These are phyloP conservation scores for Exidia glandulosa DNA, from an alignment of 768 basidiomycete species.

Conservation along the genomic window DNA sequence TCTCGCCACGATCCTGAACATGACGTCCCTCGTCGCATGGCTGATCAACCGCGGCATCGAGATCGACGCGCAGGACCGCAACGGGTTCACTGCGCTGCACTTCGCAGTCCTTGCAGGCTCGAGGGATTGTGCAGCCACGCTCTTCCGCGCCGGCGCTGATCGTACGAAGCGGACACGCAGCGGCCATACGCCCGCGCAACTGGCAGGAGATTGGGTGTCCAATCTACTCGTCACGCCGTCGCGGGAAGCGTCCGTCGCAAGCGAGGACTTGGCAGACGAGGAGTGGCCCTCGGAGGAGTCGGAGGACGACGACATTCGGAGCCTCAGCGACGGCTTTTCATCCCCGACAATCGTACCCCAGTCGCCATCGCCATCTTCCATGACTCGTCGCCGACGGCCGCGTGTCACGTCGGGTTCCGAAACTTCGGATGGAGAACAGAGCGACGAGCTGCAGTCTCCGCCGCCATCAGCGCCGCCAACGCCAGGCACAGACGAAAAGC, in stretches of 20 bases:
- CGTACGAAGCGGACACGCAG: conserved; percentile 55
- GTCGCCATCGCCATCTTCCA: background rate
- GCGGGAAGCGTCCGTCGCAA: background rate
- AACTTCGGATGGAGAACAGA: conserved; percentile 1
- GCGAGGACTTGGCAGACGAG: background rate
- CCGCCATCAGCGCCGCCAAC: background rate
- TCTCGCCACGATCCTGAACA: conserved; percentile 70
- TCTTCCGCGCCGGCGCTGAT: conserved; percentile 73
- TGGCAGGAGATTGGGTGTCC: conserved; percentile 1
- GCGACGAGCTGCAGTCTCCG: background rate
- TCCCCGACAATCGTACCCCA: background rate
- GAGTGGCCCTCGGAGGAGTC: background rate
- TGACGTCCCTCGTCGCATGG: conserved; percentile 56
- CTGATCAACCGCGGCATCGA: conserved; percentile 65
- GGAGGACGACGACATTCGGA: conserved; percentile 20
- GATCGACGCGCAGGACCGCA: conserved; percentile 74
- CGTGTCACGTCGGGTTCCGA: background rate
- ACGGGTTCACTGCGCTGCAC: conserved; percentile 84
- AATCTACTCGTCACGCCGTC: background rate
- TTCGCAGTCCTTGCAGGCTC: conserved; percentile 66
- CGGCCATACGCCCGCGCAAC: conserved; percentile 60
- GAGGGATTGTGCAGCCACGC: conserved; percentile 46
- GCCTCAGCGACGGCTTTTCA: background rate
- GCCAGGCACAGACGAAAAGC: conserved; percentile 22
- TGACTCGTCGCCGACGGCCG: background rate